Evolutionary conservation across 2,329 filamentous ascomycete genomes (phyloP).

Genomic region (Samsoniella hepiali): DNA sequence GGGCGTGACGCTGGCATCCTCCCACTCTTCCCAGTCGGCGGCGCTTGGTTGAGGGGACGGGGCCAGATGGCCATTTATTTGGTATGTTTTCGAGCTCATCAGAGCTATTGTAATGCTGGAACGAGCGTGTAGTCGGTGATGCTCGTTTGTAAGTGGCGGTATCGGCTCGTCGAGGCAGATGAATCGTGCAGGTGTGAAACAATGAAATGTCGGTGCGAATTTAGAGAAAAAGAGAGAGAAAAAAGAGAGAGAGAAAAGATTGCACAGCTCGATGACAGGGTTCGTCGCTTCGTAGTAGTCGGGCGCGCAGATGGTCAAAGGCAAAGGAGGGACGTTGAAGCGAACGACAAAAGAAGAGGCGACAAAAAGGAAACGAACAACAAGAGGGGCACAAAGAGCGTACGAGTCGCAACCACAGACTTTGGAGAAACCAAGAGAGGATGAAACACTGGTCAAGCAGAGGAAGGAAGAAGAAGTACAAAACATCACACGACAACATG

Average conservation of each 20-base stretch:
- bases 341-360: background rate
- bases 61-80: slow-evolving; percentile 22
- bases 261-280: slow-evolving; percentile 20
- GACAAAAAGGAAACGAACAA: slow-evolving; percentile 4
- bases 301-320: background rate
- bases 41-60: slow-evolving; percentile 21
- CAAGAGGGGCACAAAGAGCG: slow-evolving; percentile 13
- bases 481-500: slow-evolving; percentile 12
- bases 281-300: slow-evolving; percentile 16
- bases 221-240: too few species aligned
- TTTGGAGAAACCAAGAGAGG: background rate
- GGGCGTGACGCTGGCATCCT: slow-evolving; percentile 46
- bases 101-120: slow-evolving; percentile 9
- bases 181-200: background rate
- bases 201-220: too few species aligned
- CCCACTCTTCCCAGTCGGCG: slow-evolving; percentile 55
- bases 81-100: slow-evolving; percentile 17
- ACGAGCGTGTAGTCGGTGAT: background rate
- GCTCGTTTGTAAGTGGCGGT: slow-evolving; percentile 1
- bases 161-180: background rate
- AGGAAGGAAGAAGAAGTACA: background rate
- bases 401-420: slow-evolving; percentile 8
- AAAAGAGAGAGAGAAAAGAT: background rate
- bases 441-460: background rate
- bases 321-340: slow-evolving; percentile 7